phyloP scores from a whole-genome alignment of 2,329 filamentous ascomycete species.

The Fusarium tricinctum region DNA sequence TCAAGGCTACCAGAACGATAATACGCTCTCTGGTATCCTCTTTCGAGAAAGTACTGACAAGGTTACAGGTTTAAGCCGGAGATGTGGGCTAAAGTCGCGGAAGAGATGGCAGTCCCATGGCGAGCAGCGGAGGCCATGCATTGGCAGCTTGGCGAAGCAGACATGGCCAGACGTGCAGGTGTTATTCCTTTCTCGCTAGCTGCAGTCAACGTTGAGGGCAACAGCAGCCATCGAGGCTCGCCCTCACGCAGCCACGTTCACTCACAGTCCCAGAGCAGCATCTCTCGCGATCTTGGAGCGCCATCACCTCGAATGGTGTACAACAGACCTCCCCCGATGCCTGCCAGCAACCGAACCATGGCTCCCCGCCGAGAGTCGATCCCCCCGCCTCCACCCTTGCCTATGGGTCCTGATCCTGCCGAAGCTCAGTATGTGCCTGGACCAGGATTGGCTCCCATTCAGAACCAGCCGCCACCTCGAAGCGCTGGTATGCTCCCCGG shows the following conservation, averaged over 20 bases:
- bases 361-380: constrained; percentile 60
- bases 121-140: constrained; percentile 97
- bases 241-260: constrained; percentile 58
- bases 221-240: constrained; percentile 56
- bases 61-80: constrained; percentile 87
- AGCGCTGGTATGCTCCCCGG: constrained; percentile 68
- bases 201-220: constrained; percentile 64
- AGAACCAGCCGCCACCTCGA: constrained; percentile 57
- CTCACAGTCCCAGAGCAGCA: constrained; percentile 62
- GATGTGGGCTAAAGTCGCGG: constrained; percentile 97
- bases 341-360: constrained; percentile 55
- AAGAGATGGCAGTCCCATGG: constrained; percentile 96
- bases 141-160: constrained; percentile 93
- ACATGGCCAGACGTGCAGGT: constrained; percentile 93
- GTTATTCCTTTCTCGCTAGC: constrained; percentile 86
- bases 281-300: constrained; percentile 59
- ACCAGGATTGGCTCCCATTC: constrained; percentile 67
- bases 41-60: constrained; percentile 37
- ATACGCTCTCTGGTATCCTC: not conserved
- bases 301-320: constrained; percentile 60
- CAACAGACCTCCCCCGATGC: constrained; percentile 54
- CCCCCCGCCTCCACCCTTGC: constrained; percentile 50
- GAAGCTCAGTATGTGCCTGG: constrained; percentile 54
- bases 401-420: constrained; percentile 51
- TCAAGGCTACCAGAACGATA: not conserved